Base-by-base conservation (phyloP, 441 rosid genomes). In the Adansonia rubrostipa region DNA sequence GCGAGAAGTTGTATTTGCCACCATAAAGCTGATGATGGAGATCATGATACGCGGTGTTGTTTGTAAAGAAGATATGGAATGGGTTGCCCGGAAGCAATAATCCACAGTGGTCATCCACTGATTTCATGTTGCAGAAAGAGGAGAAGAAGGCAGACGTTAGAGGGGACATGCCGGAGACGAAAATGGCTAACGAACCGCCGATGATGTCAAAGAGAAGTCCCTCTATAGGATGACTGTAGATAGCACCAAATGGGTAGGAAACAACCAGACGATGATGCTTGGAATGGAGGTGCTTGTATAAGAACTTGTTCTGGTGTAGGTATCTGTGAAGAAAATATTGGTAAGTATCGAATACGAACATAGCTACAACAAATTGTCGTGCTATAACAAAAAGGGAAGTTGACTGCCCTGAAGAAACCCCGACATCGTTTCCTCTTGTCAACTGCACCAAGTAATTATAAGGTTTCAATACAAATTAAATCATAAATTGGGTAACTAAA, bases 1-100 rank as follows among this genome's bases (percentile, higher is more conserved):
- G 28, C 28, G 28, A 24, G 28, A 24, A 24, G 28, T 24, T 24
- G 28, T 24, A 24, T 24, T 24, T 24, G 28, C 28, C 28, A 24
- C 28, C 28, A 24, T 24, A 24, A 24, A 24, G 28, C 28, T 24
- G 28, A 76, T 96, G 99, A 80, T 94, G 99, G 76, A 96, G 85
- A 77, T 96, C 99, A 76, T 94, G 99, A 71, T 93, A 96, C n/a
- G 98, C 99, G 22, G 98, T 88, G 73, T 96, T 96, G 87, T 96
- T 96, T 77, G 79, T 87, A 70, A 94, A 96, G 84, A 96, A 87
- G 74, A 89, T 51, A 50, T 94, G 98, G 85, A 94, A 96, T 6
- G 90, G 93, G 71, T 94, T 96, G 69, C 98, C 93, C 9, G 98
- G 98, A 77, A 94, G 93, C 97, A 97, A 87, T n/a, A 94, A 69